phyloP scores from a whole-genome alignment of 2,329 filamentous ascomycete genomes.

The Nemania serpens region DNA sequence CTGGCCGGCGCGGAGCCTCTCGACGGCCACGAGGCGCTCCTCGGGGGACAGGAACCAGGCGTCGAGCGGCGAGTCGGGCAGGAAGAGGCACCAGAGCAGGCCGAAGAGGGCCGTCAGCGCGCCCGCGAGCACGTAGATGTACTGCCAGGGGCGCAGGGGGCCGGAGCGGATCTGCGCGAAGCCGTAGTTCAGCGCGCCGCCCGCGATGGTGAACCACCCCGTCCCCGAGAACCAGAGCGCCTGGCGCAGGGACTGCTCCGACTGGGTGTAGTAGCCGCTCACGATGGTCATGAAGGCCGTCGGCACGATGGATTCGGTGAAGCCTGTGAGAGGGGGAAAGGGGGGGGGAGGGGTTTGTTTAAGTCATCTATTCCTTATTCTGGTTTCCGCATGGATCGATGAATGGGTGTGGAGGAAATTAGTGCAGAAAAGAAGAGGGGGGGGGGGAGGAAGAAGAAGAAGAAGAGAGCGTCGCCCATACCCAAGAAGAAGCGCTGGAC shows the following conservation, averaged over 20 bases:
- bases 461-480: background rate
- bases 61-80: slow-evolving; percentile 67
- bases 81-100: slow-evolving; percentile 61
- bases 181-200: slow-evolving; percentile 67
- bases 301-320: slow-evolving; percentile 68
- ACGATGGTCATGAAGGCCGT: slow-evolving; percentile 70
- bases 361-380: background rate
- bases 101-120: slow-evolving; percentile 68
- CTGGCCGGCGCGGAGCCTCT: slow-evolving; percentile 65
- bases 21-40: slow-evolving; percentile 67
- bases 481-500: slow-evolving; percentile 67
- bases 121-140: slow-evolving; percentile 71
- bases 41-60: slow-evolving; percentile 71
- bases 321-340: slow-evolving; percentile 41
- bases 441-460: background rate
- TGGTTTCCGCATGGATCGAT: too few relatives aligned
- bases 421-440: too few relatives aligned
- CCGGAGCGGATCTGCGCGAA: slow-evolving; percentile 66
- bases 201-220: slow-evolving; percentile 66
- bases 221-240: slow-evolving; percentile 69
- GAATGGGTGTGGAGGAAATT: too few relatives aligned
- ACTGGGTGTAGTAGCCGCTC: slow-evolving; percentile 66
- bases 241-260: slow-evolving; percentile 67
- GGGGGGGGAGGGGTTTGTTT: background rate
- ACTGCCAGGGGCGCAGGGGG: slow-evolving; percentile 66